These are phyloP conservation scores for Alternaria metachromatica DNA, from an alignment of 2,329 filamentous ascomycete genomes.

Conservation along the genomic window DNA sequence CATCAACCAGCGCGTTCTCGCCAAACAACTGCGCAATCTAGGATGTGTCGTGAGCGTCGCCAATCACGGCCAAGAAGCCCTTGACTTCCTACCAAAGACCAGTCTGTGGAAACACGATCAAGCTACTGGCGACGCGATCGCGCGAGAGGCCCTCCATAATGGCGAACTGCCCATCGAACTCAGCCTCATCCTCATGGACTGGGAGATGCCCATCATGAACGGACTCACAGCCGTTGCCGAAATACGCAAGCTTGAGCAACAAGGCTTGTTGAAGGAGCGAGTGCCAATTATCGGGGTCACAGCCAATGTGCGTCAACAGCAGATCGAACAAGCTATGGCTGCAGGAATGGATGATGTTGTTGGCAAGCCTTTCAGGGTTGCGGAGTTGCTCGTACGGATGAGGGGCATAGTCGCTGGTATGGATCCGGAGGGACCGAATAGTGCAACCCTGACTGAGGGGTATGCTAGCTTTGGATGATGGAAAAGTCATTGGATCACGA, in stretches of 20 bases:
- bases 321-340: conserved; percentile 35
- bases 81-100: conserved; percentile 43
- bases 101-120: conserved; percentile 27
- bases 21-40: conserved; percentile 47
- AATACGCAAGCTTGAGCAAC: conserved; percentile 34
- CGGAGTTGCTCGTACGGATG: conserved; percentile 34
- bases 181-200: conserved; percentile 41
- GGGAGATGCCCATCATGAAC: conserved; percentile 47
- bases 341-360: conserved; percentile 63
- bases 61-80: conserved; percentile 48
- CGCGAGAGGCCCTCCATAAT: conserved; percentile 51
- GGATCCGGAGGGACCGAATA: not conserved
- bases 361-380: conserved; percentile 71
- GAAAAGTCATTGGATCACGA: not conserved
- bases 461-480: not conserved
- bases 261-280: conserved; percentile 24
- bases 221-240: conserved; percentile 35
- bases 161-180: conserved; percentile 13
- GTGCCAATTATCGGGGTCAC: conserved; percentile 45
- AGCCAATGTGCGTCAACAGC: conserved; percentile 43
- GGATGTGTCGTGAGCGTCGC: conserved; percentile 49
- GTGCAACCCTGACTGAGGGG: not conserved
- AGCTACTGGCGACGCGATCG: conserved; percentile 48
- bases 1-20: conserved; percentile 51
- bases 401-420: conserved; percentile 15